Evolutionary conservation across 1,284 basidiomycete genomes (phyloP).

Genomic region (Neolentinus lepideus): DNA sequence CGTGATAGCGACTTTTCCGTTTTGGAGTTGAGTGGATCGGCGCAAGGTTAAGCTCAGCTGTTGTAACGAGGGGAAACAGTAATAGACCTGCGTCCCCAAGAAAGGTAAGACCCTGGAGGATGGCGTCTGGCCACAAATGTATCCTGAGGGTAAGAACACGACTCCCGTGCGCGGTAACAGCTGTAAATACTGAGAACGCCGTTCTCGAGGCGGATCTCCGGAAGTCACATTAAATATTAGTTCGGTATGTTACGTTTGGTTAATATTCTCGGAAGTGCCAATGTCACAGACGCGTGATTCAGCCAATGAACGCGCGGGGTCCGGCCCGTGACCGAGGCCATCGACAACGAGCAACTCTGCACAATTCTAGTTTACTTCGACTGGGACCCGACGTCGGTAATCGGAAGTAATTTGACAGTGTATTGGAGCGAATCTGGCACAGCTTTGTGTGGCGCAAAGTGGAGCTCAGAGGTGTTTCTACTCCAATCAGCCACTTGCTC

Average conservation of each 20-base stretch:
- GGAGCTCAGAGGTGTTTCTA: not conserved
- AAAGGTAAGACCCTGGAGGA: too few species aligned
- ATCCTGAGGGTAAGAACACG: not conserved
- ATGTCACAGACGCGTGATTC: not conserved
- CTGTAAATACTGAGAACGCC: constrained; percentile 1
- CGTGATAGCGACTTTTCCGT: not conserved
- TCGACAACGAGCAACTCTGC: too few species aligned
- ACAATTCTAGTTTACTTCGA: too few species aligned
- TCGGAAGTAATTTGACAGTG: not conserved
- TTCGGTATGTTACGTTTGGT: not conserved
- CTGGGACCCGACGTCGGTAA: too few species aligned
- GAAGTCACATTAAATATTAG: not conserved
- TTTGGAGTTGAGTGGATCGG: not conserved
- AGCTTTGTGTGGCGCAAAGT: not conserved
- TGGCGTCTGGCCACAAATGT: too few species aligned
- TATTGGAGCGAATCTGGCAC: not conserved
- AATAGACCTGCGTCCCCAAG: not conserved
- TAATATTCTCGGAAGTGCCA: not conserved
- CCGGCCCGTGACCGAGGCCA: not conserved
- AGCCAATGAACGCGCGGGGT: too few species aligned
- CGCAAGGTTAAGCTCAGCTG: not conserved
- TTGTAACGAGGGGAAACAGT: not conserved
- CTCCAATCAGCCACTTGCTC: not conserved
- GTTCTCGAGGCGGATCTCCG: not conserved
- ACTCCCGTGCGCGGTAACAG: not conserved